Percentiles rank a stretch among this genome's conserved stretches.
phyloP scores from a whole-genome alignment of 768 basidiomycete genomes.

The Rhizopogon rudus region DNA sequence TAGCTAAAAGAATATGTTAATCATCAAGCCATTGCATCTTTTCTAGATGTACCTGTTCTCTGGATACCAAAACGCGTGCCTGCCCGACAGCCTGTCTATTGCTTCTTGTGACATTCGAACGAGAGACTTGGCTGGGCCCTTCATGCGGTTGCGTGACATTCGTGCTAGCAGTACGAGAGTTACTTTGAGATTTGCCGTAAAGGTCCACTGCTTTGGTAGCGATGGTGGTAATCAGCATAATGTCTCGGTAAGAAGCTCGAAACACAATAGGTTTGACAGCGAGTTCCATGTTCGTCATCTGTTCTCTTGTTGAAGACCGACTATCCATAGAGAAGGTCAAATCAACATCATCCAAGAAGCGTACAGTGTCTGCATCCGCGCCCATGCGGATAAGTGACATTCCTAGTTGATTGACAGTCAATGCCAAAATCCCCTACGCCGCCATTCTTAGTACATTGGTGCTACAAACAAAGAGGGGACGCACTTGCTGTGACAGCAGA shows the following conservation, averaged over 20 bases:
- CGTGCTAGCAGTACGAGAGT: slow-evolving; percentile 2
- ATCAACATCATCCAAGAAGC: slow-evolving; percentile 92
- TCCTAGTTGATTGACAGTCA: slow-evolving; percentile 77
- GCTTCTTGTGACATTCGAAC: slow-evolving; percentile 8
- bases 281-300: slow-evolving; percentile 83
- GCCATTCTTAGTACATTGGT: slow-evolving; percentile 6
- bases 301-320: slow-evolving; percentile 62
- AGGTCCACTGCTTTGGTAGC: slow-evolving; percentile 82
- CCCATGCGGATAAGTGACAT: slow-evolving; percentile 96
- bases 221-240: slow-evolving; percentile 82
- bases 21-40: neutral
- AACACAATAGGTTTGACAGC: slow-evolving; percentile 79
- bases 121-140: slow-evolving; percentile 1
- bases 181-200: slow-evolving; percentile 44
- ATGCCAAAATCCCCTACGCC: slow-evolving; percentile 69
- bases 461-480: slow-evolving; percentile 9
- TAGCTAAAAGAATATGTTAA: slow-evolving; percentile 42
- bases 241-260: slow-evolving; percentile 93
- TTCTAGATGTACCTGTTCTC: slow-evolving; percentile 62
- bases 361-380: slow-evolving; percentile 71
- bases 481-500: slow-evolving; percentile 86
- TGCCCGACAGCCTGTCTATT: slow-evolving; percentile 20
- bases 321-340: slow-evolving; percentile 84
- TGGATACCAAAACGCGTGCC: slow-evolving; percentile 57
- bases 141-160: neutral